Evolutionary conservation across 2,329 filamentous ascomycete genomes (phyloP).

Genomic region (Mycosphaerella sp.): DNA sequence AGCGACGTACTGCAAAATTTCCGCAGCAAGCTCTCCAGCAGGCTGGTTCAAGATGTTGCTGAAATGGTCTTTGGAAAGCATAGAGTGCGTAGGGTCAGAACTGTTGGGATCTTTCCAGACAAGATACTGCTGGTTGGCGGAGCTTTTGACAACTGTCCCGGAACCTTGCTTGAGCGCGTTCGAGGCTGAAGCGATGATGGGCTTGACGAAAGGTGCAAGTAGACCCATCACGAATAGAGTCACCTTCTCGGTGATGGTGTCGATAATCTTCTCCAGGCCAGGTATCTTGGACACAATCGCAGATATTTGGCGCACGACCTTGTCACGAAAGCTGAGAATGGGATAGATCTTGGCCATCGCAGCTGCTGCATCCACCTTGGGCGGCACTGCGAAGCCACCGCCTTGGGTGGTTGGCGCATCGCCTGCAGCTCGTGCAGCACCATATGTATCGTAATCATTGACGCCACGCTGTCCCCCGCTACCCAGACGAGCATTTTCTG

Average conservation of each 20-base stretch:
- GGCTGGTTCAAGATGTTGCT: slow-evolving; percentile 46
- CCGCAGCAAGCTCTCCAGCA: slow-evolving; percentile 43
- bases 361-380: slow-evolving; percentile 23
- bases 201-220: slow-evolving; percentile 83
- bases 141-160: slow-evolving; percentile 56
- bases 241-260: slow-evolving; percentile 87
- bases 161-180: slow-evolving; percentile 81
- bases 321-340: slow-evolving; percentile 88
- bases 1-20: slow-evolving; percentile 75
- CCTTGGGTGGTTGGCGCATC: slow-evolving; percentile 33
- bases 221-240: slow-evolving; percentile 88
- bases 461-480: slow-evolving; percentile 16
- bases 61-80: slow-evolving; percentile 49
- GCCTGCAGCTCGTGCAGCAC: slow-evolving; percentile 14
- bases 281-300: slow-evolving; percentile 85
- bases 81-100: slow-evolving; percentile 47
- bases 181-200: slow-evolving; percentile 82
- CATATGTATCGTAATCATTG: slow-evolving; percentile 20
- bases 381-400: slow-evolving; percentile 28
- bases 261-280: slow-evolving; percentile 79
- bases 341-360: slow-evolving; percentile 70
- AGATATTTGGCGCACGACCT: slow-evolving; percentile 80
- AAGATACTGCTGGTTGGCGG: slow-evolving; percentile 46
- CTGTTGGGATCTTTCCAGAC: slow-evolving; percentile 44
- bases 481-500: slow-evolving; percentile 14